Evolutionary conservation across 2,329 filamentous ascomycete species (phyloP), one percentile per base, ranked within the genome.

Genomic region (Capronia americana): DNA sequence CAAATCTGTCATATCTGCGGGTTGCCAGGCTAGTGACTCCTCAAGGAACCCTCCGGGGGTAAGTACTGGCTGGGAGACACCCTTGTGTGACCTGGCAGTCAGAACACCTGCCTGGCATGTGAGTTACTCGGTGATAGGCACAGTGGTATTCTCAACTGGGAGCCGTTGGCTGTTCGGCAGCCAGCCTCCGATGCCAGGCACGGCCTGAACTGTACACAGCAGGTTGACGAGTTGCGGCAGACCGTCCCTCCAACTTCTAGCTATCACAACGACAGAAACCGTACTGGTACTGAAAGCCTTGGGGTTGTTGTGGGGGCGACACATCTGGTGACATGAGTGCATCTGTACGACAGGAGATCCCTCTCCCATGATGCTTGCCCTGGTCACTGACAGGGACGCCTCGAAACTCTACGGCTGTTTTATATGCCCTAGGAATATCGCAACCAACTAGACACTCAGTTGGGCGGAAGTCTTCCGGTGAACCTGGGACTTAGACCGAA

Each of bases 1-100:
- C 69, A 71, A 72, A 72, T 60, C 67, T 69, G 66, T 69, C 68
- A 70, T 70, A 69, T 70, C 68, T 72, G 70, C 63, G 32, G 61
- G 62, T 48, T 57, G 26, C 68, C 70, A 67, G 60, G 61, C 41
- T 61, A 57, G 54, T 53, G 57, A 65, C 32, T 60, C 61, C 32
- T 44, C 54, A 41, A 44, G 34, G 56, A 51, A 61, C 24, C 51
- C 56, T 51, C 61, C 63, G 63, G 59, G 56, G 34, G 57, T 61
- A 66, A 65, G 46, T 50, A 34, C 51, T 53, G 63, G 30, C 60
- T 17, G 28, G 56, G 50, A 63, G 48, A 48, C 61, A 38, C 50
- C 38, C 7, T 60, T 68, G 66, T 66, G 32, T 63, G 48, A 66
- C 66, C 28, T 30, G 8, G 20, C 32, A 11, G 17, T 53, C 20